Conservation (phyloP, 2,329 filamentous ascomycete genomes). For the Thielaviopsis populi region DNA sequence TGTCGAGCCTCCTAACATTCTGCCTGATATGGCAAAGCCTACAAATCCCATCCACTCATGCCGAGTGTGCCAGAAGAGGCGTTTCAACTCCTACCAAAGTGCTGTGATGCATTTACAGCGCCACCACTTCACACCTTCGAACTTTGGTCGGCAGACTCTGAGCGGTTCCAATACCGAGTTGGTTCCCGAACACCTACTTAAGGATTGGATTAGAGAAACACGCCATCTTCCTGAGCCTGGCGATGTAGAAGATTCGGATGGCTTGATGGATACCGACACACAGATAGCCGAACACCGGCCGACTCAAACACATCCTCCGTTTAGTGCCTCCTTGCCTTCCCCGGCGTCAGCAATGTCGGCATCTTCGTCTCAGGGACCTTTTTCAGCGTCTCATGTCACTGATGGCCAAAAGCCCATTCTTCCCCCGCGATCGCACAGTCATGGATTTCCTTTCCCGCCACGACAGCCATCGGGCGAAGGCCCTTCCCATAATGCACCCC, state of each 20-base stretch:
- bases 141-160: slow-evolving; percentile 34
- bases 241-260: slow-evolving; percentile 36
- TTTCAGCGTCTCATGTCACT: slow-evolving; percentile 20
- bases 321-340: slow-evolving; percentile 13
- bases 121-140: slow-evolving; percentile 41
- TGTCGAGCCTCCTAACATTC: slow-evolving; percentile 32
- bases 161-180: slow-evolving; percentile 34
- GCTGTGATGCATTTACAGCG: slow-evolving; percentile 43
- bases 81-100: slow-evolving; percentile 45
- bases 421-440: slow-evolving; percentile 3
- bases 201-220: slow-evolving; percentile 44
- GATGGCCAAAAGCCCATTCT: not conserved
- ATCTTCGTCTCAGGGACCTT: slow-evolving; percentile 14
- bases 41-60: not conserved
- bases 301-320: slow-evolving; percentile 5
- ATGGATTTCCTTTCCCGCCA: not conserved
- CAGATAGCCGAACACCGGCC: slow-evolving; percentile 14
- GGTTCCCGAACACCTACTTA: slow-evolving; percentile 42
- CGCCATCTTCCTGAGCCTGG: slow-evolving; percentile 33
- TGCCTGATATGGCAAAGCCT: slow-evolving; percentile 3
- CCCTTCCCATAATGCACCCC: not conserved
- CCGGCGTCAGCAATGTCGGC: slow-evolving; percentile 18
- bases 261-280: slow-evolving; percentile 16
- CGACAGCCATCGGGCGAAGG: not conserved
- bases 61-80: slow-evolving; percentile 29